Evolutionary conservation across 164 flowering plant species (phyloP), one percentile per base, ranked within the genome.

Genomic region (Magnolia officinalis): DNA sequence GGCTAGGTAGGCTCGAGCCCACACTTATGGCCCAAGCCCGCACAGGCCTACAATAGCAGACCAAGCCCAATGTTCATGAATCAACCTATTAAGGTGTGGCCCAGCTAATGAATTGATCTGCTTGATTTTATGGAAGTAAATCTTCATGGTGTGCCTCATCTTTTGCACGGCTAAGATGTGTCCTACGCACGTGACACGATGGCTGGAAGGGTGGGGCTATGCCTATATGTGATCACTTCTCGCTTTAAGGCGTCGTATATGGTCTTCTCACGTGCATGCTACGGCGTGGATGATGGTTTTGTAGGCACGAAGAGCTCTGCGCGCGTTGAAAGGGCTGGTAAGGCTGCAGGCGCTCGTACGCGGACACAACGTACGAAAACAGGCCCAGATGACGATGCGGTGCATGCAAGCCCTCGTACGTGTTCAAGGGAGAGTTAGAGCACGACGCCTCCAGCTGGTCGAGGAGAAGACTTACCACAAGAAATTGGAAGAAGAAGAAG

Each of bases 351-450:
- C 99, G 13, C 78, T 96, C 9, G 99, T 96, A 50, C 83, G 99
- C 73, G 99, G 99, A 7, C 93, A 96, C 74, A 89, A 92, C 67
- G 99, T 96, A 75, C 81, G 99, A 1, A 96, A 94, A 80, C 99
- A 96, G 80, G 98, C 99, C 1, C 97, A 94, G 59, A 90, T 91
- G 94, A 96, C 98, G 13, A 96, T 96, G 99, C 86, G 96, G 61
- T 96, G 98, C 85, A 96, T 92, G 99, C 98, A 94, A 74, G 96
- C 99, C 1, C 79, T 94, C 8, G 97, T 92, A 0, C 90, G 98
- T 0, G 98, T 94, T 49, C 99, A 96, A 76, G 94, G 90, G 13
- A 81, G 97, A 81, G 98, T 94, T 0, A 81, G 93, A 9, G 96
- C 98, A 0, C 83, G 90, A 2, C 83, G 99, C 21, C 88, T 96